Evolutionary conservation across 2,329 filamentous ascomycete genomes (phyloP).

Genomic region (Apiospora kogelbergensis): DNA sequence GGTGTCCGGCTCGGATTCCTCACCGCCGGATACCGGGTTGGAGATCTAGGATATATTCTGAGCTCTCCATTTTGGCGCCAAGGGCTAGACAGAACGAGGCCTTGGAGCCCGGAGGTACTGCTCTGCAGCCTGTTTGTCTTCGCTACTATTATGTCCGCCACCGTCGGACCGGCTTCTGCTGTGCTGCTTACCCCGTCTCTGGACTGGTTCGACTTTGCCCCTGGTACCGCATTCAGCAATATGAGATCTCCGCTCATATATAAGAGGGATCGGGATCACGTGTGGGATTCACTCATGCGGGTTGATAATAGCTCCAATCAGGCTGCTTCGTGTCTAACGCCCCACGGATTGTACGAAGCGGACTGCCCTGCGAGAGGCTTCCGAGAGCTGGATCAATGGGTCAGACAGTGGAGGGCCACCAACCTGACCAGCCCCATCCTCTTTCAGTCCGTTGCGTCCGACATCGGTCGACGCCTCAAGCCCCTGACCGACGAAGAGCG

Average conservation of each 20-base stretch:
- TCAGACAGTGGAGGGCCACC: neutral
- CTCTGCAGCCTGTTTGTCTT: neutral
- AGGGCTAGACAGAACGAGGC: neutral
- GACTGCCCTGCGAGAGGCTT: neutral
- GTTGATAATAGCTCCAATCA: too few relatives aligned
- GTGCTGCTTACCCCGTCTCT: neutral
- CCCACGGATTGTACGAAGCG: neutral
- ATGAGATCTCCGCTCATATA: neutral
- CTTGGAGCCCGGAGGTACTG: neutral
- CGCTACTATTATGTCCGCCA: neutral
- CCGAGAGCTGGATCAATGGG: neutral
- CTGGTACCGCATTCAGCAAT: neutral
- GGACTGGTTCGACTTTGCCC: neutral
- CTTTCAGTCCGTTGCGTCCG: neutral
- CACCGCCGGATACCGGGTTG: neutral
- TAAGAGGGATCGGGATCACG: accelerated
- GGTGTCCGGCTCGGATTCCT: neutral
- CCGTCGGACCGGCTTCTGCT: neutral
- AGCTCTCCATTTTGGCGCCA: neutral
- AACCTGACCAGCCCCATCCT: neutral
- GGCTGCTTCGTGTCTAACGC: neutral
- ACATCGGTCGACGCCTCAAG: neutral
- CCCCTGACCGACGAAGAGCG: neutral
- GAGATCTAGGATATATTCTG: neutral
- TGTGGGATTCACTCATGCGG: neutral